phyloP scores from a whole-genome alignment of 768 basidiomycete species.

The Zangia roseola region DNA sequence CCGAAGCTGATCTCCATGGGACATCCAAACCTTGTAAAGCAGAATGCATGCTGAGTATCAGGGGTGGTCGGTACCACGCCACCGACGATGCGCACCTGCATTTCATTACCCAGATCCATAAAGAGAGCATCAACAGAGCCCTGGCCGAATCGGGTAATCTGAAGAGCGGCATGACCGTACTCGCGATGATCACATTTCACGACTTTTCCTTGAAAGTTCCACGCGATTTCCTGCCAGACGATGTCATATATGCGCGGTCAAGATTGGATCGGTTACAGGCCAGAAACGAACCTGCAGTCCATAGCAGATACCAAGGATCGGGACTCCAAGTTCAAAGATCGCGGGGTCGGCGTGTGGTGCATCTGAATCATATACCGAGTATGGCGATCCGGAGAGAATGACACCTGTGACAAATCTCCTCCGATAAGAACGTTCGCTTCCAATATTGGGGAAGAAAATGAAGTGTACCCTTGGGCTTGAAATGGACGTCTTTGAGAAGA shows the following conservation, averaged over 20 bases:
- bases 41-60: neutral
- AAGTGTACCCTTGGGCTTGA: conserved; percentile 88
- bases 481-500: conserved; percentile 80
- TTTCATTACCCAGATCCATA: conserved; percentile 80
- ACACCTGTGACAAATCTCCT: conserved; percentile 53
- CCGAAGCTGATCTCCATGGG: conserved; percentile 93
- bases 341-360: conserved; percentile 93
- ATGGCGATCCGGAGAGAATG: conserved; percentile 96
- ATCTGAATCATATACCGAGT: conserved; percentile 92
- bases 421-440: neutral
- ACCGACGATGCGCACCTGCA: conserved; percentile 59
- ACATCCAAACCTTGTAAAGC: conserved; percentile 96
- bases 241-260: neutral
- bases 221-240: conserved; percentile 80
- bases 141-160: conserved; percentile 62
- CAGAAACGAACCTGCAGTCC: conserved; percentile 74
- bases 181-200: conserved; percentile 88
- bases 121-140: conserved; percentile 74
- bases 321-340: conserved; percentile 84
- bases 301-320: conserved; percentile 96
- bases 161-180: conserved; percentile 87
- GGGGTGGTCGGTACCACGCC: neutral
- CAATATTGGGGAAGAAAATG: neutral
- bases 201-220: conserved; percentile 82
- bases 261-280: neutral